Base-by-base conservation (phyloP, 345 rosid species). In the Hibiscus tridactylites region DNA sequence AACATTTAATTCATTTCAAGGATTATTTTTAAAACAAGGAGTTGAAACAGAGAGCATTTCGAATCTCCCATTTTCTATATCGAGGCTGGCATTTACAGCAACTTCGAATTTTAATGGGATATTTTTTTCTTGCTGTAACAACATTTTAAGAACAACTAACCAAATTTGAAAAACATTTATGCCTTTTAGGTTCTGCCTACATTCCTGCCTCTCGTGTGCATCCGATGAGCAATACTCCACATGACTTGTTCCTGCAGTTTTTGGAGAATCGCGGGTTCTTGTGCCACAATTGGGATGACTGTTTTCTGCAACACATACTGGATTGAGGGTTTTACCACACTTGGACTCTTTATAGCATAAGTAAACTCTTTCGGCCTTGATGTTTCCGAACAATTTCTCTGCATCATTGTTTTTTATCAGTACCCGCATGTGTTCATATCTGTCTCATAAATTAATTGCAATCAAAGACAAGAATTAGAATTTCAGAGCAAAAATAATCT, bases 401-500 rank as follows among this genome's bases (percentile, higher is more conserved):
- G 90, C 90, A 5, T 87, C 88, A 60, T 79, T 77, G 86, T 84
- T 88, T 74, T 75, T 81, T 35, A 84, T 78, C 2, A 83, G 85
- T 26, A 86, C 81, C 81, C 0, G 92, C 59, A 84, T 26, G 73
- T 82, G 77, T 9, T 80, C 86, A 8, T 76, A 77, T 69, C 84
- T 85, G 72, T 88, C 92, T 85, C 88, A 86, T 61, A 82, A 76
- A 31, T 83, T 71, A 86, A 75, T 88, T 88, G 82, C 77, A 71
- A 61, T 63, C 46, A 65, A 71, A 69, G 12, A 42, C 17, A 13
- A 64, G 29, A 63, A 39, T 6, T 46, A 44, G 3, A 46, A 44
- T 65, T 65, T 13, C 21, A 66, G 19, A 66, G 46, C 3, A 24
- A 13, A 11, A 49, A 24, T 13, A 65, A 61, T 61, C 65, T 26